A percentile compares a stretch with the other conserved stretches of the same genome.
These are phyloP conservation scores for Geranium brycei DNA, from an alignment of 345 rosid genomes.

Conservation along the genomic window DNA sequence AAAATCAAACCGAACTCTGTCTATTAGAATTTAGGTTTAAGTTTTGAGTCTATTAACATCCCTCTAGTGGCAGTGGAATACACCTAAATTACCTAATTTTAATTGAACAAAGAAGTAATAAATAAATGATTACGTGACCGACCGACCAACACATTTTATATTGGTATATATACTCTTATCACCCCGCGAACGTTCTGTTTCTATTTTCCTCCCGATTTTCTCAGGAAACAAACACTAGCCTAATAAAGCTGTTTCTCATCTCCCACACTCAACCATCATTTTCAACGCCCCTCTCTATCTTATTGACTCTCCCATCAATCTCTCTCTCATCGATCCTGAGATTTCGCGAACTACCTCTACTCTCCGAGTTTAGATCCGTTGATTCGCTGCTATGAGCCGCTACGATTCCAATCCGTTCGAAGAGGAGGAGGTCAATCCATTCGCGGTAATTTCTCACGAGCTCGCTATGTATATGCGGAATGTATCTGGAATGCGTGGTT, in stretches of 20 bases:
- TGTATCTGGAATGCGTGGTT: background rate
- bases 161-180: background rate
- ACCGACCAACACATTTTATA: no score
- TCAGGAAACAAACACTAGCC: constrained; percentile 9
- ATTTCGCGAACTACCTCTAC: constrained; percentile 13
- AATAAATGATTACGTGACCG: no score
- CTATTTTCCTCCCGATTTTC: constrained; percentile 7
- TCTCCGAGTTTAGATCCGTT: constrained; percentile 2
- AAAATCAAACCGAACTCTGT: no score
- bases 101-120: no score
- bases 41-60: no score
- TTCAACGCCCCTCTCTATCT: background rate
- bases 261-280: background rate
- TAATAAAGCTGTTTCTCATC: background rate
- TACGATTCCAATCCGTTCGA: constrained; percentile 67
- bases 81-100: no score
- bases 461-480: background rate
- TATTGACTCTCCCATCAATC: background rate
- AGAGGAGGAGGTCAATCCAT: constrained; percentile 83
- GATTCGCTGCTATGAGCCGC: constrained; percentile 47
- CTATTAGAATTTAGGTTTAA: no score
- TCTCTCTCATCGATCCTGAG: constrained; percentile 5
- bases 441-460: constrained; percentile 43
- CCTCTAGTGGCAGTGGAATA: no score
- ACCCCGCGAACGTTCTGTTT: background rate